Evolutionary conservation across 306 rosid genomes (phyloP).

Genomic region (Lotus japonicus): DNA sequence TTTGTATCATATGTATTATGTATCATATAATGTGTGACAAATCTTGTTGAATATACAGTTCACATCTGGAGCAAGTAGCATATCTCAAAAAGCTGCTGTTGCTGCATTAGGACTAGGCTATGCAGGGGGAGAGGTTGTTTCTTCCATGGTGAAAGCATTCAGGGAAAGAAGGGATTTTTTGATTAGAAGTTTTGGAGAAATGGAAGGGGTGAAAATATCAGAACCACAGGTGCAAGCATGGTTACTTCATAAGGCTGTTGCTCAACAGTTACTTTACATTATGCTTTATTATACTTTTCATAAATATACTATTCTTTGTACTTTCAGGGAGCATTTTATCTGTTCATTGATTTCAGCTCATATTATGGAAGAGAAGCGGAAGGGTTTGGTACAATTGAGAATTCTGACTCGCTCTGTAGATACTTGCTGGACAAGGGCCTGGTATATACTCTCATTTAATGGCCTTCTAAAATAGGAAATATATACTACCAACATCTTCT

Average conservation of each 20-base stretch:
- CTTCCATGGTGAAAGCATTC: conserved; percentile 76
- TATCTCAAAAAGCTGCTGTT: conserved; percentile 84
- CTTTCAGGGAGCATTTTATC: conserved; percentile 90
- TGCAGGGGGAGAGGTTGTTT: conserved; percentile 76
- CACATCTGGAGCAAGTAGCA: conserved; percentile 90
- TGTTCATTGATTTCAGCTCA: conserved; percentile 70
- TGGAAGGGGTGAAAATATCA: conserved; percentile 60
- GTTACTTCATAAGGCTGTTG: background rate
- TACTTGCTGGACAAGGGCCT: conserved; percentile 68
- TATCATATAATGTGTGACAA: background rate
- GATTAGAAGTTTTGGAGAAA: conserved; percentile 59
- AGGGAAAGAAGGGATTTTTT: conserved; percentile 69
- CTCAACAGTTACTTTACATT: background rate
- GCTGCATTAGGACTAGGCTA: conserved; percentile 87
- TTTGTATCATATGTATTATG: too few relatives aligned
- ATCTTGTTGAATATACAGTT: conserved; percentile 34
- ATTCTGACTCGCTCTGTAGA: conserved; percentile 71
- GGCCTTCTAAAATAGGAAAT: too few relatives aligned
- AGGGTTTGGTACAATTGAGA: conserved; percentile 65
- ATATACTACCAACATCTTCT: too few relatives aligned
- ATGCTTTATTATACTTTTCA: background rate
- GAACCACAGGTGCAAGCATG: conserved; percentile 58
- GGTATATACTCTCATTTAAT: conserved; percentile 38
- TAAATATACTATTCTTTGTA: background rate
- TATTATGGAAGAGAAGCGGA: conserved; percentile 67